Evolutionary conservation across 306 rosid genomes (phyloP).

Genomic region (Castanea sativa): DNA sequence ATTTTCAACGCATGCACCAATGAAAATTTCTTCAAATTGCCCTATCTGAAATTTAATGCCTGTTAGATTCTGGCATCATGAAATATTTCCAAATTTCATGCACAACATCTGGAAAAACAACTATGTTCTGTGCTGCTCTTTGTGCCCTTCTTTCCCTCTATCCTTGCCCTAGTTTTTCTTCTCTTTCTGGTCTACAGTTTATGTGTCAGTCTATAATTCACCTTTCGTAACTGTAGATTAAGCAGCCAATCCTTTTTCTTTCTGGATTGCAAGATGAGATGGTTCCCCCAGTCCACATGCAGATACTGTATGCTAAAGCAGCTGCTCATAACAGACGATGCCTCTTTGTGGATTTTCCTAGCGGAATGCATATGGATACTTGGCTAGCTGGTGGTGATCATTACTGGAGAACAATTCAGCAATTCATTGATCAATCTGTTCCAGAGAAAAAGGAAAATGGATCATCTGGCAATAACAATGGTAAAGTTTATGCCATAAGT

Average conservation of each 20-base stretch:
- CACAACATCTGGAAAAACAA: neutral
- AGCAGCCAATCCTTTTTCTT: slow-evolving; percentile 91
- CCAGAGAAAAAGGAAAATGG: slow-evolving; percentile 47
- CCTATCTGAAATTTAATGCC: neutral
- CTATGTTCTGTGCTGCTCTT: neutral
- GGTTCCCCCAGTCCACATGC: slow-evolving; percentile 94
- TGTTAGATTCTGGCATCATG: neutral
- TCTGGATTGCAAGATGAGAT: slow-evolving; percentile 98
- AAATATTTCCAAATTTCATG: neutral
- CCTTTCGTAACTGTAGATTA: slow-evolving; percentile 55
- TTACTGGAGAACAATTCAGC: slow-evolving; percentile 82
- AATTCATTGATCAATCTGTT: slow-evolving; percentile 61
- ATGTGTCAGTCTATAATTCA: slow-evolving; percentile 7
- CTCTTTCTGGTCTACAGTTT: slow-evolving; percentile 5
- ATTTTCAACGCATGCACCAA: neutral
- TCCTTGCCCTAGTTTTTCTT: neutral
- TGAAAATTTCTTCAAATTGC: neutral
- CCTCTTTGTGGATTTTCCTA: slow-evolving; percentile 75
- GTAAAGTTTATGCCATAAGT: slow-evolving; percentile 24
- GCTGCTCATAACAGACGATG: slow-evolving; percentile 79
- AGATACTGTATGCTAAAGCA: slow-evolving; percentile 90
- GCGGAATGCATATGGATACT: slow-evolving; percentile 99
- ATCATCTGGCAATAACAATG: slow-evolving; percentile 40
- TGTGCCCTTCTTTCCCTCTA: slow-evolving; percentile 5
- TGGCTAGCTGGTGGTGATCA: slow-evolving; percentile 90